These are phyloP conservation scores for Astrephomene gubernaculifera DNA, from an alignment of 139 green algal species.

Conservation along the genomic window DNA sequence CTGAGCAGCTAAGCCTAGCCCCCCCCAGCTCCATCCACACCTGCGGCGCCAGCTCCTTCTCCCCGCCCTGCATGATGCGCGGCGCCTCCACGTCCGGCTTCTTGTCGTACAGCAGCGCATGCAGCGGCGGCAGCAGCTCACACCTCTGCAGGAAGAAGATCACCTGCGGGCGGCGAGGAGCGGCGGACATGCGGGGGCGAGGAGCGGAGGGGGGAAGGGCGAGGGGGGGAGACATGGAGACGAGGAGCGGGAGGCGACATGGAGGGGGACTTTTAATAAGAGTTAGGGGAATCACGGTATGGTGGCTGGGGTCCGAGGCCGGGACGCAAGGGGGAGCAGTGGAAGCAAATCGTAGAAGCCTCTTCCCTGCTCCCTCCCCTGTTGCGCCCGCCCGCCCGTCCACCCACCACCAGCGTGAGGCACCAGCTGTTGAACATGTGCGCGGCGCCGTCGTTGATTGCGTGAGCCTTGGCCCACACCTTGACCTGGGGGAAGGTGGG, in stretches of 20 bases:
- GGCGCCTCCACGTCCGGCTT: background rate
- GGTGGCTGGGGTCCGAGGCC: no score
- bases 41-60: background rate
- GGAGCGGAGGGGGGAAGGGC: background rate
- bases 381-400: background rate
- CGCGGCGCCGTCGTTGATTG: conserved; percentile 75
- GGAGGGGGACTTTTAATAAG: background rate
- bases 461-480: conserved; percentile 77
- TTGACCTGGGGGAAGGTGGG: conserved; percentile 72
- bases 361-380: background rate
- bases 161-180: background rate
- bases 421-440: conserved; percentile 88
- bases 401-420: conserved; percentile 74
- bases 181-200: background rate
- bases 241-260: background rate
- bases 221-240: background rate
- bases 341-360: no score
- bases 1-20: background rate
- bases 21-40: background rate
- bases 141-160: conserved; percentile 40
- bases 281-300: no score
- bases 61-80: conserved; percentile 25
- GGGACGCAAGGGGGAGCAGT: no score
- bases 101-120: conserved; percentile 18
- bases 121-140: conserved; percentile 42